Evolutionary conservation across 2,329 filamentous ascomycete genomes (phyloP), one percentile per base, ranked within the genome.

Genomic region (Plectosphaerella plurivora): DNA sequence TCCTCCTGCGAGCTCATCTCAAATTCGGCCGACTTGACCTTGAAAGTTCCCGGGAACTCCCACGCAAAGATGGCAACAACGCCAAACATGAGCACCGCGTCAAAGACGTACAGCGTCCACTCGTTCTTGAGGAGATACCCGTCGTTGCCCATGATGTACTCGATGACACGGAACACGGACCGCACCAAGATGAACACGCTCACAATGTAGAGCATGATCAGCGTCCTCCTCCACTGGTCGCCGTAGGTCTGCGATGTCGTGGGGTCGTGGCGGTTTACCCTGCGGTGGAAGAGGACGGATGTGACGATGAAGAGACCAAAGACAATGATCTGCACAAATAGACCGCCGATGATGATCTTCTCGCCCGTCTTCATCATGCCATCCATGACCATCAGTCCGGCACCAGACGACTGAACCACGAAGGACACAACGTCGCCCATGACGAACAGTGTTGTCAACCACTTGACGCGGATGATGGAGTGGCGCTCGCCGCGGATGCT

Each of bases 291-390:
- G 2, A 76, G 56, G 4, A 71, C 58, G 0, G 76, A 71, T 1
- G 73, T 69, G 1, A 74, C 46, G 41, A 81, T 67, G 60, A 84
- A 84, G 51, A 82, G 68, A 3, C 69, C 68, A 51, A 84, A 82
- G 53, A 79, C 73, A 15, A 79, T 37, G n/a, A 84, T 71, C 59
- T 84, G 81, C 10, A 83, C 64, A n/a, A 75, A 63, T 2, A 85
- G 64, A 3, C 81, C 81, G 3, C 61, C 74, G 12, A 83, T 63
- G 7, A 83, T 74, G 42, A 83, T 65, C 16, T 73, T 69, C 54
- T 77, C 66, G 16, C 74, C 76, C 6, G 60, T 59, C 18, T 71
- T 59, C 47, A 53, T 61, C 18, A 51, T 44, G 12, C 59, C 57
- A 15, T 46, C 55, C 12, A n/a, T 28, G 20, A 39, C 20, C 44